Conservation (phyloP, 2,329 filamentous ascomycete genomes). For the Penicillium crustosum region DNA sequence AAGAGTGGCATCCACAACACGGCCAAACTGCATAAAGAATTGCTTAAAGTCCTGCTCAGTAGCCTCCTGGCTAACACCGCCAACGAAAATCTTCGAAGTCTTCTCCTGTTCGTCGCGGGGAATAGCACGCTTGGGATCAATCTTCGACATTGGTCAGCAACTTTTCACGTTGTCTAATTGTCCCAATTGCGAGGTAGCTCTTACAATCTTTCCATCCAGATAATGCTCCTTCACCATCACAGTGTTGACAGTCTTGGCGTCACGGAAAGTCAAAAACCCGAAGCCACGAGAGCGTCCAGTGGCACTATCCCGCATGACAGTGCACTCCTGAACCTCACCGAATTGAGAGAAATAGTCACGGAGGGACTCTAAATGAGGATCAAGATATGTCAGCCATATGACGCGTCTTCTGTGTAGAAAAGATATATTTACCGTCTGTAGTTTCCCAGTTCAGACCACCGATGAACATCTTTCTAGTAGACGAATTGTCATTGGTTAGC, state of each 20-base stretch:
- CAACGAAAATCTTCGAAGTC: constrained; percentile 98
- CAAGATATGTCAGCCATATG: not conserved
- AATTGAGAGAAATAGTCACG: constrained; percentile 98
- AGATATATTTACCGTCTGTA: constrained; percentile 76
- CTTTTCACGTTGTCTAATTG: not conserved
- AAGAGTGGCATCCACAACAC: constrained; percentile 92
- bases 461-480: constrained; percentile 96
- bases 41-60: constrained; percentile 94
- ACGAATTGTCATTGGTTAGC: constrained; percentile 24
- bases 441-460: constrained; percentile 99
- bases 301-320: constrained; percentile 96
- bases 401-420: not conserved
- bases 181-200: constrained; percentile 34
- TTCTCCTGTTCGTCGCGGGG: constrained; percentile 97
- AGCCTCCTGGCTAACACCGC: constrained; percentile 94
- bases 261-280: constrained; percentile 95
- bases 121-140: constrained; percentile 96
- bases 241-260: constrained; percentile 95
- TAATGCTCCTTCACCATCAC: constrained; percentile 99
- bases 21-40: constrained; percentile 94
- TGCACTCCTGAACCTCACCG: constrained; percentile 95
- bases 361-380: constrained; percentile 70
- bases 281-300: constrained; percentile 94
- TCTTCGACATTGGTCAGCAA: constrained; percentile 56
- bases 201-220: constrained; percentile 95